phyloP scores from a whole-genome alignment of 2,329 filamentous ascomycete species.

The Talaromyces rugulosus region DNA sequence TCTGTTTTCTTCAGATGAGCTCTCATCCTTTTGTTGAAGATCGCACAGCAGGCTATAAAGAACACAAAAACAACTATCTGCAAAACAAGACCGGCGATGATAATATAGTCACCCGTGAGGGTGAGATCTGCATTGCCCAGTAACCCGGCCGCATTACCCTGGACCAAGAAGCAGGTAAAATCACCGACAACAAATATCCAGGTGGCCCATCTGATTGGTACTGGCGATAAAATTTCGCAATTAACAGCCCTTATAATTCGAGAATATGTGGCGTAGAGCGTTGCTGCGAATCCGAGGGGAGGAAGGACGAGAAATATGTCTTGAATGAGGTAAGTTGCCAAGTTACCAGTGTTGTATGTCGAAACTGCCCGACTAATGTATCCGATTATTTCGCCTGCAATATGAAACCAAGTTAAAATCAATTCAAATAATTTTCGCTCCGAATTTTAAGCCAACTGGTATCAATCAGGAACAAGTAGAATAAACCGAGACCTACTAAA shows the following conservation, averaged over 20 bases:
- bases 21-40: slow-evolving; percentile 5
- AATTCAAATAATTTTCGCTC: neutral
- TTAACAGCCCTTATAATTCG: slow-evolving; percentile 3
- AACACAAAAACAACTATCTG: slow-evolving; percentile 5
- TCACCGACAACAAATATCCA: slow-evolving; percentile 7
- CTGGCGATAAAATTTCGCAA: neutral
- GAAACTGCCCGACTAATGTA: slow-evolving; percentile 7
- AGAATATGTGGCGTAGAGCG: slow-evolving; percentile 7
- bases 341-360: neutral
- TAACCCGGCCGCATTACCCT: slow-evolving; percentile 4
- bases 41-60: slow-evolving; percentile 4
- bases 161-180: slow-evolving; percentile 5
- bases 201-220: slow-evolving; percentile 2
- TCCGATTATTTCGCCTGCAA: slow-evolving; percentile 7
- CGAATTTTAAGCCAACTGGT: neutral
- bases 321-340: slow-evolving; percentile 7
- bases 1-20: neutral
- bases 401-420: neutral
- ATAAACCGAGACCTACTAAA: slow-evolving; percentile 2
- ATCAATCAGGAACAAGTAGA: neutral
- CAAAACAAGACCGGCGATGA: slow-evolving; percentile 7
- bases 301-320: slow-evolving; percentile 9
- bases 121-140: neutral
- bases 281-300: slow-evolving; percentile 8
- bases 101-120: slow-evolving; percentile 3